Base-by-base conservation (phyloP, 495 filamentous ascomycete species). In the Mycothermus thermophilus region DNA sequence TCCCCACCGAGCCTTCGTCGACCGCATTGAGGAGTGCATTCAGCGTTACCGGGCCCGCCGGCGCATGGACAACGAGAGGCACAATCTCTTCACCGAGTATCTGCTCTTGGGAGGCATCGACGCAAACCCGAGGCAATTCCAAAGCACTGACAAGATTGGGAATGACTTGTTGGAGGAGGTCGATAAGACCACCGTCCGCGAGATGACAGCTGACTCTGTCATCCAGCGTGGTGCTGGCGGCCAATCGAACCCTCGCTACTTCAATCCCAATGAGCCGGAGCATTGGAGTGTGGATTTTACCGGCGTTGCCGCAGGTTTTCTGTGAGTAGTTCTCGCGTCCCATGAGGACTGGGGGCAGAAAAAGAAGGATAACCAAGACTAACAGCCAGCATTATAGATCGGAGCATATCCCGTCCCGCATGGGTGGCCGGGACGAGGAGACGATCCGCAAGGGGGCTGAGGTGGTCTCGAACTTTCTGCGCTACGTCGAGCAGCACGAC, bases 81-180 rank as follows among this genome's bases (percentile, higher is more conserved):
- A 67, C 15, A 60, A 65, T 19, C 49, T 90, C 16, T 92, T 99
- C 61, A 63, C 70, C 37, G 79, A 78, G 36, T 95, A 87, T 44
- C 66, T 96, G 16, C 55, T 68, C 16, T 80, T 84, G 21, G 90
- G 90, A n/a, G 92, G 92, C 7, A 69, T 96, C 23, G 74, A 79
- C 19, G 44, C 68, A 11, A 68, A 65, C 0, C 68, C 58, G 1
- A 81, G 80, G 32, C 71, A 75, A 46, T 92, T 85, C 40, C 69
- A 63, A 8, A 76, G 75, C 3, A 72, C 75, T 5, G 41, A 72
- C 16, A 67, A 66, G 20, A 46, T 68, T 9, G 60, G 66, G 10
- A 62, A 71, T 2, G 52, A 72, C 7, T 56, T 67, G 26, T 41
- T 72, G 47, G 72, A 77, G 17, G 70, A 59, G 0, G 54, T 53